Evolutionary conservation across 1,284 basidiomycete genomes (phyloP), one percentile per base, ranked within the genome.

Genomic region (Coniferiporia sulphurascens): DNA sequence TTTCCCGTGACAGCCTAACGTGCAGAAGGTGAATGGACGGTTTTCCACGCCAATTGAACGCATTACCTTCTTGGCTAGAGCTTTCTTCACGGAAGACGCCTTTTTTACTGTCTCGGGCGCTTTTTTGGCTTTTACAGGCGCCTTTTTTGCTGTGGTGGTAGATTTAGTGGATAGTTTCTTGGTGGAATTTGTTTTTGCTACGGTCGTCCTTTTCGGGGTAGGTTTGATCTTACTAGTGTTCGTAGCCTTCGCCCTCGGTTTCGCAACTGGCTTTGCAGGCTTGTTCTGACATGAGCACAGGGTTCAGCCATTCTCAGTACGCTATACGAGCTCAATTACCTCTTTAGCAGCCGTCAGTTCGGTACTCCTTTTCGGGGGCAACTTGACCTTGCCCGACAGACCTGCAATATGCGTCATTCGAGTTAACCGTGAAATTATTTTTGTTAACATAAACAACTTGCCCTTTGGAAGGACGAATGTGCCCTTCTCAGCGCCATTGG

Each of bases 391-490:
- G 59, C 80, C 80, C 48, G 74, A 73, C 62, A 72, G 68, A 46
- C 67, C 68, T 68, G 55, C n/a, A n/a, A n/a, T n/a, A n/a, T 43
- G 44, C 22, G 55, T 21, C 35, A 34, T 61, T 35, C 32, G 9
- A 51, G 4, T n/a, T 34, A 36, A 52, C 35, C 32, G 54, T 41
- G n/a, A 38, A 32, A 36, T 38, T 1, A 50, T 19, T 43, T 10
- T 32, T 13, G 9, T 44, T 15, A 58, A 1, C 3, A 10, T 22
- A 43, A n/a, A 17, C 9, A 34, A 66, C 69, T 49, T 57, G 80
- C 87, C 87, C 78, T 89, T 89, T 64, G 88, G 87, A 49, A 89
- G 80, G 59, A 78, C 69, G 65, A 91, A 86, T 58, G 78, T 77
- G 54, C 83, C 83, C 68, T 83, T 85, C 72, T 85, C 84, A 63